Conservation (phyloP, 164 flowering plant genomes). For the Vitis amurensis region DNA sequence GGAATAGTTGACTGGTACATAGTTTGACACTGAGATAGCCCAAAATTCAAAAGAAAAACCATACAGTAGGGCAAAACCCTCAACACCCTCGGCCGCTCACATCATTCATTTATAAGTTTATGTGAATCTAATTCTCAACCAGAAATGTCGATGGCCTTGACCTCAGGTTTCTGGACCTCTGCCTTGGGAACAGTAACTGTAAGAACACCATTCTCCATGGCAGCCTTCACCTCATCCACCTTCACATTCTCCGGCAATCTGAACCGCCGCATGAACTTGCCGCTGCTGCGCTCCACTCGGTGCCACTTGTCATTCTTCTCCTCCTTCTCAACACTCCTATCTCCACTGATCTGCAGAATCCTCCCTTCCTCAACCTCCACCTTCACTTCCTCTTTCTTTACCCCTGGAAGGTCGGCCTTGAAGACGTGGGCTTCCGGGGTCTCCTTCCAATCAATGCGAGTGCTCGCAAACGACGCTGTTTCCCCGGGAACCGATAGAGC, state of each 20-base stretch:
- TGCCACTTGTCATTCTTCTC: constrained; percentile 6
- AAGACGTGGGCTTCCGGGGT: constrained; percentile 11
- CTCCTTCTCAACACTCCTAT: constrained; percentile 3
- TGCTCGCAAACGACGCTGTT: constrained; percentile 2
- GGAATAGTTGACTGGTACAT: no score
- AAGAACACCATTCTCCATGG: constrained; percentile 21
- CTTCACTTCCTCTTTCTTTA: constrained; percentile 5
- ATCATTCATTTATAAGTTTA: no score
- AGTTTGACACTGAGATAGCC: no score
- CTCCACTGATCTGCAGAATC: constrained; percentile 6
- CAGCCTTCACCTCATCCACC: constrained; percentile 12
- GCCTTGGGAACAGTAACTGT: constrained; percentile 27
- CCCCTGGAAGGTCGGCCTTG: constrained; percentile 7
- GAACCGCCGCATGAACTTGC: constrained; percentile 9
- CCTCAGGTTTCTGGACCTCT: constrained; percentile 7
- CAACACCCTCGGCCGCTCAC: no score
- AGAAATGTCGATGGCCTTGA: constrained; percentile 12
- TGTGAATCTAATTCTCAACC: background rate
- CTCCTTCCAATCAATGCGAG: constrained; percentile 15
- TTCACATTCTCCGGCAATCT: constrained; percentile 14
- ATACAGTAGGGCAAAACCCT: no score
- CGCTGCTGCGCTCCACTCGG: constrained; percentile 11
- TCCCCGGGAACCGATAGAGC: background rate
- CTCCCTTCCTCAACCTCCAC: constrained; percentile 2
- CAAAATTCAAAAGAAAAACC: no score